Evolutionary conservation across 2,329 filamentous ascomycete genomes (phyloP).

Genomic region (Trichoderma pleuroti): DNA sequence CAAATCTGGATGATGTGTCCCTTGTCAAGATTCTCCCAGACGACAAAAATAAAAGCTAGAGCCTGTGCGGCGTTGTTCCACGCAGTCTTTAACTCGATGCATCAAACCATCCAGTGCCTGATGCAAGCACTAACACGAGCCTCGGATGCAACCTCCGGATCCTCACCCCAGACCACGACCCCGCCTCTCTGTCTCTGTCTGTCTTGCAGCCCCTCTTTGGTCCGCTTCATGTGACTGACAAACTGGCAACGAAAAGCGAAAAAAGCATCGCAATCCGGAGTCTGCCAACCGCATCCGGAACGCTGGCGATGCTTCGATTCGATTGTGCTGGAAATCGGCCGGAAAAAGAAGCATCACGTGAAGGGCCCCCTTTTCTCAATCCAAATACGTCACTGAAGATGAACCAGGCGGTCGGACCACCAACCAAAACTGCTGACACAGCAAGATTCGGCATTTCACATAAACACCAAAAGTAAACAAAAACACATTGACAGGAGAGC

Average conservation of each 20-base stretch:
- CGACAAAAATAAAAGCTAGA: background rate
- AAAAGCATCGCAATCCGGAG: background rate
- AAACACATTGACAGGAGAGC: background rate
- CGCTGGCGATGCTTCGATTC: background rate
- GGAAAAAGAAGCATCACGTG: background rate
- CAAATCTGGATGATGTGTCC: background rate
- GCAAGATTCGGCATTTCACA: background rate
- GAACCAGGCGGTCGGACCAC: background rate
- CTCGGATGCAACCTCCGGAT: conserved; percentile 1
- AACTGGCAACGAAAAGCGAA: background rate
- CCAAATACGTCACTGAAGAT: background rate
- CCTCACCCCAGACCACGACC: background rate
- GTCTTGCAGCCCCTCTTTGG: background rate
- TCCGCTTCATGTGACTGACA: background rate
- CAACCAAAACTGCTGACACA: background rate
- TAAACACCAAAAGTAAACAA: background rate
- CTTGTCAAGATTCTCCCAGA: background rate
- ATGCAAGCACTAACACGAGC: background rate
- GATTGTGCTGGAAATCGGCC: background rate
- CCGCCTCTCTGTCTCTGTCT: background rate
- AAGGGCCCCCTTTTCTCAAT: background rate
- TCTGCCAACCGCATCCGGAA: background rate
- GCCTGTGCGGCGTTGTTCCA: background rate
- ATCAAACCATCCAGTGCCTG: background rate
- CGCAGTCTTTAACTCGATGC: background rate